These are phyloP conservation scores for Butyriboletus appendiculatus DNA, from an alignment of 1,284 basidiomycete species.

Conservation along the genomic window DNA sequence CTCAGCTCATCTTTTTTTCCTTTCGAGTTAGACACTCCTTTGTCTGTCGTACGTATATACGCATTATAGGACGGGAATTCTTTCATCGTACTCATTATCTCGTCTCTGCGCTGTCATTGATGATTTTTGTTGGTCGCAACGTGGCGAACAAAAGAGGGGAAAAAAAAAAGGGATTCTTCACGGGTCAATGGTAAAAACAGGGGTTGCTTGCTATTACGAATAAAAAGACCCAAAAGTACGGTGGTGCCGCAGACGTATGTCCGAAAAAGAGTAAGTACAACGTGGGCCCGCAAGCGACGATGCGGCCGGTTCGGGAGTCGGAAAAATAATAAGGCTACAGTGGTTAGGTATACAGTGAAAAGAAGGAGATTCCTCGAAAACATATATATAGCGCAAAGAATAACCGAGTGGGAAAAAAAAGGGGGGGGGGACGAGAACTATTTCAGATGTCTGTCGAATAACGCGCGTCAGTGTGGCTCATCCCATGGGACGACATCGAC, in stretches of 20 bases:
- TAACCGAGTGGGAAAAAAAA: background rate
- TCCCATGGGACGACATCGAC: no score
- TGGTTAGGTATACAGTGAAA: conserved; percentile 35
- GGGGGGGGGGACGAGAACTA: background rate
- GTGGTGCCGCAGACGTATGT: no score
- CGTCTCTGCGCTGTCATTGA: background rate
- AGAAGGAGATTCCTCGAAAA: conserved; percentile 11
- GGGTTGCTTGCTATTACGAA: background rate
- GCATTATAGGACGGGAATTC: conserved; percentile 31
- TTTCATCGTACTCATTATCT: conserved; percentile 6
- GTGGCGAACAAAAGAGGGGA: no score
- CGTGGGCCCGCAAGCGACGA: background rate
- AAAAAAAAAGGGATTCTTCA: no score
- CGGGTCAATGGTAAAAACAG: background rate
- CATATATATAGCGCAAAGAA: conserved; percentile 13
- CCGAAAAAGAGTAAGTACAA: background rate
- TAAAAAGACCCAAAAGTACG: background rate
- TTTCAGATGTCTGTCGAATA: conserved; percentile 23
- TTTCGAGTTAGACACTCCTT: conserved; percentile 8
- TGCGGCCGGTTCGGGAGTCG: background rate
- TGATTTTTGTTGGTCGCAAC: no score
- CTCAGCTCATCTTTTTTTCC: conserved; percentile 6
- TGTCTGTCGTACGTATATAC: conserved; percentile 24
- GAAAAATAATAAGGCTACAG: conserved; percentile 36
- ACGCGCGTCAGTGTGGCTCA: conserved; percentile 3